Evolutionary conservation across 2,329 filamentous ascomycete species (phyloP).

Genomic region (Pseudocercospora ulei): DNA sequence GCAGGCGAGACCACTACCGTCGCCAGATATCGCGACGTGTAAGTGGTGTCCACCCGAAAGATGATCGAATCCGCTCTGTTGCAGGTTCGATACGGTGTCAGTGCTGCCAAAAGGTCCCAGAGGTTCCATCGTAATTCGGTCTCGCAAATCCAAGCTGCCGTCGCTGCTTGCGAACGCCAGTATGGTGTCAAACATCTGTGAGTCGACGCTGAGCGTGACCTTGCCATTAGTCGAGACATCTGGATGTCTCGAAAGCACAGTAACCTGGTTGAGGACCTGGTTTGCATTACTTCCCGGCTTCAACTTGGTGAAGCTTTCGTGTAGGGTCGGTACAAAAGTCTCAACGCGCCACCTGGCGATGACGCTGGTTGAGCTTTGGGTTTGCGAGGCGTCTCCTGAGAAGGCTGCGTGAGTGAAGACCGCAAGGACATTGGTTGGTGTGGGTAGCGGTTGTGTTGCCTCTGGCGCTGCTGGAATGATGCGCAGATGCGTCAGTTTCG

Average conservation of each 20-base stretch:
- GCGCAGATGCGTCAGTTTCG: conserved; percentile 25
- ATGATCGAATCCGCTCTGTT: conserved; percentile 70
- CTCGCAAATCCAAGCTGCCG: conserved; percentile 69
- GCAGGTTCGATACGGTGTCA: conserved; percentile 57
- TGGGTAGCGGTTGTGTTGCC: conserved; percentile 44
- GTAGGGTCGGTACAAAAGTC: conserved; percentile 37
- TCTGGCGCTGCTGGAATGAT: conserved; percentile 45
- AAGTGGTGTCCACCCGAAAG: conserved; percentile 49
- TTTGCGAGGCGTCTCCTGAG: conserved; percentile 42
- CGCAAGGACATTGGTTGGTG: conserved; percentile 52
- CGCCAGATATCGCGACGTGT: conserved; percentile 42
- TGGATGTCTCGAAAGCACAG: conserved; percentile 54
- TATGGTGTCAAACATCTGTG: conserved; percentile 60
- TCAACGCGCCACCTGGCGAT: conserved; percentile 74
- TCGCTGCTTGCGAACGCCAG: conserved; percentile 68
- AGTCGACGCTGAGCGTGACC: conserved; percentile 57
- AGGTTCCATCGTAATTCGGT: conserved; percentile 61
- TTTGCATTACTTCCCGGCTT: conserved; percentile 24
- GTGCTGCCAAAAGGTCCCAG: conserved; percentile 53
- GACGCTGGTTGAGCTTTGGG: conserved; percentile 59
- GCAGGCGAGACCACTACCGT: conserved; percentile 40
- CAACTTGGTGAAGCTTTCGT: conserved; percentile 35
- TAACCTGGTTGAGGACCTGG: conserved; percentile 25
- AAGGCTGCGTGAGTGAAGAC: conserved; percentile 53
- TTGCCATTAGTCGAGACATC: conserved; percentile 58